Evolutionary conservation across 768 basidiomycete genomes (phyloP).

Genomic region (Solioccasus polychromus): DNA sequence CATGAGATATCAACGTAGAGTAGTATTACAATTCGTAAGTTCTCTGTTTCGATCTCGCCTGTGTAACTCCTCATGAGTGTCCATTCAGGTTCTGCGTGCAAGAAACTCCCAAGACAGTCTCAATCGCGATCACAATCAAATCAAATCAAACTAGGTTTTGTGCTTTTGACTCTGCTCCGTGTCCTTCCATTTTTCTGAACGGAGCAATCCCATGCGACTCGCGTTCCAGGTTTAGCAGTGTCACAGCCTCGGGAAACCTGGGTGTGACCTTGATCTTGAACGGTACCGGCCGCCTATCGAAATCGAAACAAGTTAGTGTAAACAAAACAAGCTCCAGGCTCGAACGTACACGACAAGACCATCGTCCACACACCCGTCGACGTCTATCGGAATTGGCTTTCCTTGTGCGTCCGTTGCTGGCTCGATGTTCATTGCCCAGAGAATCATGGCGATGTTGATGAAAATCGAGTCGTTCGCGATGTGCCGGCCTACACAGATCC

Average conservation of each 20-base stretch:
- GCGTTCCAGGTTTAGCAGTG: constrained; percentile 5
- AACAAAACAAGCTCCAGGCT: too few relatives aligned
- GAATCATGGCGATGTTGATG: constrained; percentile 30
- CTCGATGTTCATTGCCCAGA: constrained; percentile 25
- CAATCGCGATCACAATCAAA: too few relatives aligned
- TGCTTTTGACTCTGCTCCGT: too few relatives aligned
- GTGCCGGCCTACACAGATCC: constrained; percentile 33
- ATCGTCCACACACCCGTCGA: constrained; percentile 7
- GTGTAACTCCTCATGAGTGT: too few relatives aligned
- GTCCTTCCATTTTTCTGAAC: too few relatives aligned
- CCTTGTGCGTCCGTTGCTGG: constrained; percentile 4
- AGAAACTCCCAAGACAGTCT: too few relatives aligned
- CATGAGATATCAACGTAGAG: too few relatives aligned
- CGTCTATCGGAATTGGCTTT: constrained; percentile 3
- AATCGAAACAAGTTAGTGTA: too few relatives aligned
- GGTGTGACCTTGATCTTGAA: constrained; percentile 1
- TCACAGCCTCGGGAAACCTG: constrained; percentile 6
- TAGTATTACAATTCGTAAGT: too few relatives aligned
- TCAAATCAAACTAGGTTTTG: too few relatives aligned
- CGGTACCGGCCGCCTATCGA: constrained; percentile 5
- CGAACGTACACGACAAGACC: constrained; percentile 7
- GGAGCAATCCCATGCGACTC: constrained; percentile 6
- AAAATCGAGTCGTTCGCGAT: constrained; percentile 35
- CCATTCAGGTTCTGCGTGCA: too few relatives aligned
- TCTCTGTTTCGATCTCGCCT: too few relatives aligned